Conservation (phyloP, 805 yeast genomes). For the Barnettozyma pratensis region DNA sequence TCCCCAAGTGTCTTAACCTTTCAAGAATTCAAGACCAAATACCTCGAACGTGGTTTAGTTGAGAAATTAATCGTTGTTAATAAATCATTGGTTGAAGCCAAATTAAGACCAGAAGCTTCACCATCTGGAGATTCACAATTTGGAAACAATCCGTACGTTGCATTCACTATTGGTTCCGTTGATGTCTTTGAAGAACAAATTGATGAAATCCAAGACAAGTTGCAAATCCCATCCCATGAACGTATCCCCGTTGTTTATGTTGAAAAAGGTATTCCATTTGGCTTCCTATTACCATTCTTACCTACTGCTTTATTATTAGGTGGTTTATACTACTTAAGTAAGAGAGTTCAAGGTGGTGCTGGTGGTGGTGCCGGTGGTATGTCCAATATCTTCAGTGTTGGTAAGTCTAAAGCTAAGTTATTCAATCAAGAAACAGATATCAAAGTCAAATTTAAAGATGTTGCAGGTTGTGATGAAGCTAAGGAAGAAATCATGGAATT, state of each 20-base stretch:
- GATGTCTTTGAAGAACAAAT: conserved; percentile 82
- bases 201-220: conserved; percentile 62
- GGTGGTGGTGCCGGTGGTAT: conserved; percentile 50
- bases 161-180: conserved; percentile 87
- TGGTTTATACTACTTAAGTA: conserved; percentile 47
- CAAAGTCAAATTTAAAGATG: conserved; percentile 78
- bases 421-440: conserved; percentile 83
- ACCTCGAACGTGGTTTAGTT: conserved; percentile 75
- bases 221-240: conserved; percentile 61
- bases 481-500: conserved; percentile 95
- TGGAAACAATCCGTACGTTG: conserved; percentile 31
- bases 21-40: conserved; percentile 81
- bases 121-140: conserved; percentile 54
- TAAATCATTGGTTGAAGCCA: conserved; percentile 62
- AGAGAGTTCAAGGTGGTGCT: conserved; percentile 37
- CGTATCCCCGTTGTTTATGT: conserved; percentile 74
- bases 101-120: conserved; percentile 30
- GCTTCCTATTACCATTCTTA: conserved; percentile 61
- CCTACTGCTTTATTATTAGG: conserved; percentile 82
- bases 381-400: conserved; percentile 70
- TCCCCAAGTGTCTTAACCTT: conserved; percentile 50
- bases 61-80: conserved; percentile 70
- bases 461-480: conserved; percentile 93
- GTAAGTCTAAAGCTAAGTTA: conserved; percentile 72
- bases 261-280: conserved; percentile 61